Evolutionary conservation across 441 rosid genomes (phyloP).

Genomic region (Mallotus japonicus): DNA sequence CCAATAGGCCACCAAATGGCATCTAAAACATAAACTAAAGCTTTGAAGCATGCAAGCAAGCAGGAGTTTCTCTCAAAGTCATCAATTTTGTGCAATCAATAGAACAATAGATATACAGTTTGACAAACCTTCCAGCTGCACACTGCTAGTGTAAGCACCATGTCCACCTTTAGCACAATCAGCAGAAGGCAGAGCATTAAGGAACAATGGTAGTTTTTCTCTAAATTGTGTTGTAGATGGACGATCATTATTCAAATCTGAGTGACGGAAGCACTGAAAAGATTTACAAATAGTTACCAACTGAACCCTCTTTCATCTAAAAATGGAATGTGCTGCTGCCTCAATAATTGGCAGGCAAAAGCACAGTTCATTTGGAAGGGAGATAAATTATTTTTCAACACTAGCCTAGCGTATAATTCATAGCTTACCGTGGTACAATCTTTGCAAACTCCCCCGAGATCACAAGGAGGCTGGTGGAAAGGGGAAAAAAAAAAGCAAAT

Average conservation of each 20-base stretch:
- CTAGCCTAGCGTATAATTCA: slow-evolving; percentile 15
- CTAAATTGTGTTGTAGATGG: slow-evolving; percentile 83
- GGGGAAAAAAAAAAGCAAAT: slow-evolving; percentile 5
- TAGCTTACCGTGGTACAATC: slow-evolving; percentile 94
- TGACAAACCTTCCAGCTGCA: slow-evolving; percentile 72
- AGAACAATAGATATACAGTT: slow-evolving; percentile 19
- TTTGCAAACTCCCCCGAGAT: slow-evolving; percentile 72
- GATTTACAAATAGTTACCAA: slow-evolving; percentile 22
- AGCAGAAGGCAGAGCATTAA: slow-evolving; percentile 86
- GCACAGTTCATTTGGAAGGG: not conserved
- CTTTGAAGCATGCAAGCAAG: not conserved
- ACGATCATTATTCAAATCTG: slow-evolving; percentile 79
- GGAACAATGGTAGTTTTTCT: slow-evolving; percentile 99
- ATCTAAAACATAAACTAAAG: not conserved
- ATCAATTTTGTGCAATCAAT: slow-evolving; percentile 4
- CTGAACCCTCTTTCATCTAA: slow-evolving; percentile 11
- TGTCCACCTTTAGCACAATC: slow-evolving; percentile 99
- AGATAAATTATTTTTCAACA: not conserved
- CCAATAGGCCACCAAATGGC: not conserved
- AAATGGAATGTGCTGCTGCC: slow-evolving; percentile 17
- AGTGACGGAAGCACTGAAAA: slow-evolving; percentile 90
- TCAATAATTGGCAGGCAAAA: slow-evolving; percentile 11
- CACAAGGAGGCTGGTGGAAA: slow-evolving; percentile 72
- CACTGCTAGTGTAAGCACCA: slow-evolving; percentile 93
- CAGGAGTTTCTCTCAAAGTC: slow-evolving; percentile 10